Evolutionary conservation across 352 stramenopile species (phyloP).

Genomic region (Pythium graminicola): DNA sequence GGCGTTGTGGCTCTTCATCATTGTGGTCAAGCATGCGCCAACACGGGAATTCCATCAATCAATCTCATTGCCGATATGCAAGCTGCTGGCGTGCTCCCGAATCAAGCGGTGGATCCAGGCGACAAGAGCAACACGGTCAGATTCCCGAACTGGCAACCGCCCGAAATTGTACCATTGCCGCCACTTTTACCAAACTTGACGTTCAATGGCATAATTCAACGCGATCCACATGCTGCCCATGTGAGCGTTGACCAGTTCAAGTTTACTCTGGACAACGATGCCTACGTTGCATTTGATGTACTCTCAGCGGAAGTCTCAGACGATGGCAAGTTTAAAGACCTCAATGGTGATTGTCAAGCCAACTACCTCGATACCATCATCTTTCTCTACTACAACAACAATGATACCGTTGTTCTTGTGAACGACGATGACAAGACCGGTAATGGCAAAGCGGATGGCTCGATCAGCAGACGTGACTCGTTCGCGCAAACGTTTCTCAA

Average conservation of each 20-base stretch:
- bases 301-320: conserved; percentile 56
- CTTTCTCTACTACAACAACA: conserved; percentile 41
- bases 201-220: conserved; percentile 30
- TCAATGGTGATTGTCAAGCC: conserved; percentile 58
- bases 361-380: conserved; percentile 56
- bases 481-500: conserved; percentile 46
- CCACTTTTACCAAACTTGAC: conserved; percentile 19
- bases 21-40: conserved; percentile 50
- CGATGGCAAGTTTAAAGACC: conserved; percentile 38
- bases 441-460: conserved; percentile 34
- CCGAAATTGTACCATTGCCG: conserved; percentile 8
- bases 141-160: conserved; percentile 37
- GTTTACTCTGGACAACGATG: conserved; percentile 36
- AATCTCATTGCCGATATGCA: conserved; percentile 41
- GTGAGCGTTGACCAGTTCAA: conserved; percentile 49
- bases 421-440: conserved; percentile 31
- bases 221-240: conserved; percentile 11
- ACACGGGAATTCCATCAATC: conserved; percentile 45
- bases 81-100: conserved; percentile 21
- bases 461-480: conserved; percentile 42
- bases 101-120: conserved; percentile 29
- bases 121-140: conserved; percentile 33
- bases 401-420: conserved; percentile 27
- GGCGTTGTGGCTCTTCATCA: conserved; percentile 65
- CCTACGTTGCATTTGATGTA: conserved; percentile 48